These are phyloP conservation scores for Mycena rosella DNA, from an alignment of 768 basidiomycete genomes.

Conservation along the genomic window DNA sequence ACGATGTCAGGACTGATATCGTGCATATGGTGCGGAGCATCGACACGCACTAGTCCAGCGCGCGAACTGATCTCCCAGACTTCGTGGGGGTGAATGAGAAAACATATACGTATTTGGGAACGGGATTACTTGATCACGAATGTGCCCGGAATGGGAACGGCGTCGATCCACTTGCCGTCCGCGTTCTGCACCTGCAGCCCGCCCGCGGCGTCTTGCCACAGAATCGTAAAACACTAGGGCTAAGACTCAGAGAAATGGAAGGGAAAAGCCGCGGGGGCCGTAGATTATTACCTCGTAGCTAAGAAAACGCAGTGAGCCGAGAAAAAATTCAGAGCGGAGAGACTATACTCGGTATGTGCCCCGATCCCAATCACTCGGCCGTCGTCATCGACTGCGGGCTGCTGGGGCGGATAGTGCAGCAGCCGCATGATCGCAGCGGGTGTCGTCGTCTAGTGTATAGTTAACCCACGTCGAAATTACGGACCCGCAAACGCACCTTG, in stretches of 20 bases:
- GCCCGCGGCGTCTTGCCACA: slow-evolving; percentile 76
- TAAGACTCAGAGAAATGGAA: slow-evolving; percentile 25
- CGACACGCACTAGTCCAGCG: slow-evolving; percentile 81
- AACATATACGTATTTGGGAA: background rate
- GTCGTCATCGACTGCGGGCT: slow-evolving; percentile 60
- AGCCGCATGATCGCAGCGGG: slow-evolving; percentile 89
- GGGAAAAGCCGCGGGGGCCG: background rate
- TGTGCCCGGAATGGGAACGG: slow-evolving; percentile 80
- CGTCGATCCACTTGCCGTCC: slow-evolving; percentile 84
- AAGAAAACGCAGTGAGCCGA: background rate
- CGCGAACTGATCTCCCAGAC: slow-evolving; percentile 90
- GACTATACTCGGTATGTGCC: slow-evolving; percentile 83
- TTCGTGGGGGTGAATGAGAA: slow-evolving; percentile 41
- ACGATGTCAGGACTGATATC: too few species aligned
- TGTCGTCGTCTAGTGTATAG: slow-evolving; percentile 67
- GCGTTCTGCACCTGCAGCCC: slow-evolving; percentile 66
- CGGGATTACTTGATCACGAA: slow-evolving; percentile 80
- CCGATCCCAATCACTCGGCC: slow-evolving; percentile 85
- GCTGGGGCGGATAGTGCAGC: slow-evolving; percentile 89
- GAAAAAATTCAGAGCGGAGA: background rate
- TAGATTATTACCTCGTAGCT: slow-evolving; percentile 73
- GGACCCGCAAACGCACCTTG: slow-evolving; percentile 63
- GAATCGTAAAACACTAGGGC: slow-evolving; percentile 90
- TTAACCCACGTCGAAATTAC: background rate
- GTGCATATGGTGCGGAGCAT: background rate